Evolutionary conservation across 345 rosid genomes (phyloP), one percentile per base, ranked within the genome.

Genomic region (Kernera saxatilis): DNA sequence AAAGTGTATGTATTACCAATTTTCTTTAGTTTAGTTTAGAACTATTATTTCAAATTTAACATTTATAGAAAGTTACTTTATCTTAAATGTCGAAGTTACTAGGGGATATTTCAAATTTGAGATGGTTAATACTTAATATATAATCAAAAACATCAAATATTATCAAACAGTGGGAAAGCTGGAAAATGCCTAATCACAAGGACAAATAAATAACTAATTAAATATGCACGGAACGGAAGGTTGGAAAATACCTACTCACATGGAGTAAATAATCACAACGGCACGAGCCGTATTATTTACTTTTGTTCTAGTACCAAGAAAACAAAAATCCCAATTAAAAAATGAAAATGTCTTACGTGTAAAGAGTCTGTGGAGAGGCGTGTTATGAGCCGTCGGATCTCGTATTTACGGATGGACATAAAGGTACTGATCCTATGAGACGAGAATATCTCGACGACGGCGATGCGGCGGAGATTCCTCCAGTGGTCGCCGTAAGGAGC

Each of bases 391-490:
- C 70, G 76, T 30, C 30, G 60, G 67, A 83, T 70, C 74, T 85
- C 89, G 10, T 86, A 82, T 44, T 64, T 53, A 36, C 87, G 69
- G 29, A 77, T 58, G 22, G 62, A 22, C 8, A 18, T 3, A 22
- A 80, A 79, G 9, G 0, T 22, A 37, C 60, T 77, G 5, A 83
- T 78, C 23, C 84, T 77, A 40, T 48, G 64, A 0, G 79, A 18
- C 0, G 87, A 80, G 64, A 87, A 77, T 56, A 87, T 68, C 39
- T 83, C 84, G 1, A 75, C 25, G 26, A 81, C 58, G 29, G 80
- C 59, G 26, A 83, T 75, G 56, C 84, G 83, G 44, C 88, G 86
- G 6, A 81, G 85, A 71, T 87, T 87, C 58, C 88, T 82, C 91
- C 91, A 84, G 39, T 80, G 82, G 52, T 82, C 81, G 0, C 89